phyloP scores from a whole-genome alignment of 2,329 filamentous ascomycete species.

The Paraphoma chrysanthemicola region DNA sequence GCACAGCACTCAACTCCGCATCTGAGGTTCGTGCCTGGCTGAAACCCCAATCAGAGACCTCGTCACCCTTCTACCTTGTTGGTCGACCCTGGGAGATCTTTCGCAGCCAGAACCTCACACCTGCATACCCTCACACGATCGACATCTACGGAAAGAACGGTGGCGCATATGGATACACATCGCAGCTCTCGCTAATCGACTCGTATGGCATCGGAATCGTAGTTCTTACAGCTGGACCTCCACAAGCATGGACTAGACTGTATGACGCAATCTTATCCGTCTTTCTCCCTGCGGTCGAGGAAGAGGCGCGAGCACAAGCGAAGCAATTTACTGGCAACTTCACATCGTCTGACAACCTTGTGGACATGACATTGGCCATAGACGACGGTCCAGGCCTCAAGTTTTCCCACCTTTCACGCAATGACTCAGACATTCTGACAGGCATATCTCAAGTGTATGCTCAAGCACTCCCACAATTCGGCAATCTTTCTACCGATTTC shows the following conservation, averaged over 20 bases:
- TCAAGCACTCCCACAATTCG: not conserved
- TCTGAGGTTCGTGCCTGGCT: constrained; percentile 3
- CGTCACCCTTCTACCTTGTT: constrained; percentile 1
- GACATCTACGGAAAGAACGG: constrained; percentile 9
- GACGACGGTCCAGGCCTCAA: not conserved
- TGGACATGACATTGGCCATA: not conserved
- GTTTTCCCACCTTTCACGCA: not conserved
- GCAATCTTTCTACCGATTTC: not conserved
- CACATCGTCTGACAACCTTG: not conserved
- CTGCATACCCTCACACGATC: constrained; percentile 5
- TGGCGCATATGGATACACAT: constrained; percentile 6
- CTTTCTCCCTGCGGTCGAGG: not conserved
- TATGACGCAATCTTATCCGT: not conserved
- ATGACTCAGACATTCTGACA: not conserved
- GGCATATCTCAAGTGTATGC: not conserved
- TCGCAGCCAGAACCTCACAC: constrained; percentile 2
- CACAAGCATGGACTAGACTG: not conserved
- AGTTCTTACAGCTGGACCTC: constrained; percentile 3
- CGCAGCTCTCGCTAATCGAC: constrained; percentile 7
- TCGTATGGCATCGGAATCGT: constrained; percentile 5
- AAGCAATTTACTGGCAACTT: not conserved
- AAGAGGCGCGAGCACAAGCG: not conserved
- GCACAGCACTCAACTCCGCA: constrained; percentile 1
- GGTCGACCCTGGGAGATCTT: constrained; percentile 9
- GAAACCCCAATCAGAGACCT: constrained; percentile 4